These are phyloP conservation scores for Podila epigama DNA, from an alignment of 192 early-diverging fungal genomes.

Conservation along the genomic window DNA sequence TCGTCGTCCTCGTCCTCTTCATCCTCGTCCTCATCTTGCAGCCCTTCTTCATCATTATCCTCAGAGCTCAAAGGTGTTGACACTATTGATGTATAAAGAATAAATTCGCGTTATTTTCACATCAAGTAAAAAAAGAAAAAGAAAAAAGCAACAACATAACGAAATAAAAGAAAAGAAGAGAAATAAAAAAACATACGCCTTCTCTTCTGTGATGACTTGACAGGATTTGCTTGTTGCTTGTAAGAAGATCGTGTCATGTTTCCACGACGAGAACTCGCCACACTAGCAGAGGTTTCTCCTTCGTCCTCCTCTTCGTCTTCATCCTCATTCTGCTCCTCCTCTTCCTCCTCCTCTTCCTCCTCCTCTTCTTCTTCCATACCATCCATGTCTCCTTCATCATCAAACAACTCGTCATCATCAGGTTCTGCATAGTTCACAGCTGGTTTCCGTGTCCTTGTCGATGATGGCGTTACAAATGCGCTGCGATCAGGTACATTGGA, in stretches of 20 bases:
- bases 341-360: constrained; percentile 11
- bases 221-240: neutral
- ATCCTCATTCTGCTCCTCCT: constrained; percentile 5
- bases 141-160: no score
- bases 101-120: no score
- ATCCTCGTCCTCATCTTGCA: constrained; percentile 14
- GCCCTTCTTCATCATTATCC: constrained; percentile 20
- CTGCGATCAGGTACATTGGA: constrained; percentile 9
- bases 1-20: constrained; percentile 31
- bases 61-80: constrained; percentile 33
- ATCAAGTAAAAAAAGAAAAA: neutral
- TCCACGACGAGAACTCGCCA: neutral
- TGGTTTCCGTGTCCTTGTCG: constrained; percentile 30
- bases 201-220: constrained; percentile 10
- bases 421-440: constrained; percentile 49
- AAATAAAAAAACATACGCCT: constrained; percentile 4
- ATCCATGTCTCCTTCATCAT: constrained; percentile 22
- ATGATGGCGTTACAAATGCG: constrained; percentile 16
- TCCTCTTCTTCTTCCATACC: constrained; percentile 1
- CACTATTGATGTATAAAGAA: constrained; percentile 1
- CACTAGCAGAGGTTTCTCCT: neutral
- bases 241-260: neutral
- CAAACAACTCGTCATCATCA: constrained; percentile 25
- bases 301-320: constrained; percentile 25
- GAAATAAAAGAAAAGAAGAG: neutral